Conservation (phyloP, 768 basidiomycete genomes). For the Rhizopogon roseolus region DNA sequence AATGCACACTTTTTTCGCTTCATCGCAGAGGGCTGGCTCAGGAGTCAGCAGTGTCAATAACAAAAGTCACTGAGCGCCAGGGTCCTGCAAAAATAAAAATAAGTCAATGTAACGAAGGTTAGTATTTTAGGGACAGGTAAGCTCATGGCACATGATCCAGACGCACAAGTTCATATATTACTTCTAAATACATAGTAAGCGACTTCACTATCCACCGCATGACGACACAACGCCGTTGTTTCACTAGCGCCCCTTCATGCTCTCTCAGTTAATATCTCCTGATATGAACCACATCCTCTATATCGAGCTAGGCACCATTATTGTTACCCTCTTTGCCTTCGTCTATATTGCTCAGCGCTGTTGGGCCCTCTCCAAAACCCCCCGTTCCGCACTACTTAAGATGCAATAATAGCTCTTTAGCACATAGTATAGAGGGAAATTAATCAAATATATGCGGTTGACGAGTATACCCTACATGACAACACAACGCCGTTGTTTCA, state of each 20-base stretch:
- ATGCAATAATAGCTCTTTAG: slow-evolving; percentile 11
- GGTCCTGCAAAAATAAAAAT: no score
- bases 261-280: slow-evolving; percentile 23
- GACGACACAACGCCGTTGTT: no score
- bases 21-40: no score
- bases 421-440: slow-evolving; percentile 17
- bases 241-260: not conserved
- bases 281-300: slow-evolving; percentile 21
- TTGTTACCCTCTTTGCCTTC: slow-evolving; percentile 27
- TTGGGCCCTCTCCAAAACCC: slow-evolving; percentile 15
- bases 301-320: slow-evolving; percentile 34
- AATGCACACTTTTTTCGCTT: no score
- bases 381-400: slow-evolving; percentile 20
- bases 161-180: no score
- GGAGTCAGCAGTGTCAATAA: no score
- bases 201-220: no score
- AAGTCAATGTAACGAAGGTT: no score
- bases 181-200: no score
- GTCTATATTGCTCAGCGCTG: slow-evolving; percentile 27
- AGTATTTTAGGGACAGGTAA: no score
- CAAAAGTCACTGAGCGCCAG: no score
- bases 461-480: slow-evolving; percentile 29
- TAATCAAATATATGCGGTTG: slow-evolving; percentile 5
- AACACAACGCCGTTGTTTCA: slow-evolving; percentile 69
- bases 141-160: no score